Conservation (phyloP, 768 basidiomycete genomes). For the Clitopilus hobsonii region DNA sequence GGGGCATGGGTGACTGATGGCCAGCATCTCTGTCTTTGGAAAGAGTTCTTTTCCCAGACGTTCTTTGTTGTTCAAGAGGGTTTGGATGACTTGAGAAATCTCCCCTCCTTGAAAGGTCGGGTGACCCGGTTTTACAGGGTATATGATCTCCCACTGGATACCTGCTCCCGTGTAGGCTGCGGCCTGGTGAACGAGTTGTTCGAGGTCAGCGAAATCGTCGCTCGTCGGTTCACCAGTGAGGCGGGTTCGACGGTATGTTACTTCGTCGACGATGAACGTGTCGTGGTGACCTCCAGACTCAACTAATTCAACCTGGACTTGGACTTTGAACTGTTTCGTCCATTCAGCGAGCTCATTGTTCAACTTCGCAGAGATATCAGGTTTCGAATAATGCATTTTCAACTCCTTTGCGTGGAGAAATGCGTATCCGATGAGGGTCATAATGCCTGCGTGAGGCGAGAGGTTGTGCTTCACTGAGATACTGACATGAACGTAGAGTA, state of each 20-base stretch:
- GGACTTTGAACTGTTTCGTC: not conserved
- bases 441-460: not conserved
- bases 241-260: not conserved
- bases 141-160: not conserved
- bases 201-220: not conserved
- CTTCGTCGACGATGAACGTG: not conserved
- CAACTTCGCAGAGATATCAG: not conserved
- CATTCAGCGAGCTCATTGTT: not conserved
- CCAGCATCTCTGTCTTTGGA: not conserved
- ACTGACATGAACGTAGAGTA: not conserved
- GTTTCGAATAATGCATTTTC: not conserved
- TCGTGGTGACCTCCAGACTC: not conserved
- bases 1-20: slow-evolving; percentile 13
- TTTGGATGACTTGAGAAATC: not conserved
- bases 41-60: not conserved
- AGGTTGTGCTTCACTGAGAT: no score
- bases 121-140: not conserved
- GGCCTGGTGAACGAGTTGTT: not conserved
- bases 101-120: not conserved
- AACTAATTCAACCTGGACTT: not conserved
- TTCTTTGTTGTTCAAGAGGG: not conserved
- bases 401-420: not conserved
- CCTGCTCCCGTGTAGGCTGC: not conserved
- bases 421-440: not conserved
- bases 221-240: not conserved